phyloP scores from a whole-genome alignment of 2,329 filamentous ascomycete genomes.

The Botrytis fragariae region DNA sequence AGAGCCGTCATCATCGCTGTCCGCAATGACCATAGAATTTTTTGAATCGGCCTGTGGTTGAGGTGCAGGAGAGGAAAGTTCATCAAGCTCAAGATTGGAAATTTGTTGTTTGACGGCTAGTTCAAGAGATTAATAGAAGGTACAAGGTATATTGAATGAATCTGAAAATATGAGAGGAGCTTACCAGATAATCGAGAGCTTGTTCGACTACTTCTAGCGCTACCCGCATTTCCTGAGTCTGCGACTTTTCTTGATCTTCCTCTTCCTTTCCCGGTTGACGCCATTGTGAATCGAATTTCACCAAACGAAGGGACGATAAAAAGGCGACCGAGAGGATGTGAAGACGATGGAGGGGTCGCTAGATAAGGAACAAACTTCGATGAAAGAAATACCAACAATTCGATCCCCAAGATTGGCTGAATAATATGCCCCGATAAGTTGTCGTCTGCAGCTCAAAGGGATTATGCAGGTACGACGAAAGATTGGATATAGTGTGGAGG shows the following conservation, averaged over 20 bases:
- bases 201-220: slow-evolving; percentile 22
- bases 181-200: slow-evolving; percentile 32
- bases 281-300: slow-evolving; percentile 20
- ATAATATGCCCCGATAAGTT: neutral
- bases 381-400: neutral
- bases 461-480: neutral
- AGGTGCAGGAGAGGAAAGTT: slow-evolving; percentile 18
- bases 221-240: slow-evolving; percentile 22
- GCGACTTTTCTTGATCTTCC: slow-evolving; percentile 28
- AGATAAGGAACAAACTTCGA: neutral
- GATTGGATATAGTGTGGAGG: neutral
- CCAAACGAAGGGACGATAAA: neutral
- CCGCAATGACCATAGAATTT: slow-evolving; percentile 6
- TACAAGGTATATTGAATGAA: neutral
- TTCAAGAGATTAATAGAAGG: slow-evolving; percentile 15
- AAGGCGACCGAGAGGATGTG: neutral
- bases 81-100: slow-evolving; percentile 22
- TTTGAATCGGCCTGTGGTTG: neutral
- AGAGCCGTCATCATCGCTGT: slow-evolving; percentile 23
- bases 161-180: slow-evolving; percentile 17
- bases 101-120: slow-evolving; percentile 31
- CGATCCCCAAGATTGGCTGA: neutral
- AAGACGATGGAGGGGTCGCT: neutral
- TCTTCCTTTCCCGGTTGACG: slow-evolving; percentile 26
- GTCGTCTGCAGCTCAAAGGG: neutral